phyloP scores from a whole-genome alignment of 2,329 filamentous ascomycete species.

The Penicillium sp. region DNA sequence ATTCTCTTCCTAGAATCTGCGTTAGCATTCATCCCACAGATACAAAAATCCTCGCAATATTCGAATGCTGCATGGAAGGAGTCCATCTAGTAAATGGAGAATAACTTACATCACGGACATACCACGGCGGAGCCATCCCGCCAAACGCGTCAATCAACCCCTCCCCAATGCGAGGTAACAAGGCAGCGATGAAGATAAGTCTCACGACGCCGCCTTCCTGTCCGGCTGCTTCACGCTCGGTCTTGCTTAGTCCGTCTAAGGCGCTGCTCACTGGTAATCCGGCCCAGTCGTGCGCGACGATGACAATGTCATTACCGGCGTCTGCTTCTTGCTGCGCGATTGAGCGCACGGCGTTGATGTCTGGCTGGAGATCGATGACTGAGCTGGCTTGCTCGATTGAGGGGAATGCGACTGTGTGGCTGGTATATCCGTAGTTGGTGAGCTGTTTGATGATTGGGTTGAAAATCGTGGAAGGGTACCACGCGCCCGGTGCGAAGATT shows the following conservation, averaged over 20 bases:
- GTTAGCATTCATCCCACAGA: background rate
- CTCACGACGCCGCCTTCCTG: constrained; percentile 34
- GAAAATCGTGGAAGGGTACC: constrained; percentile 33
- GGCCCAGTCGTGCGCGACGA: constrained; percentile 38
- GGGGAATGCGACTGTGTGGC: constrained; percentile 27
- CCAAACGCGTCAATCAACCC: constrained; percentile 32
- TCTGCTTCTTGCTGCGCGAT: constrained; percentile 31
- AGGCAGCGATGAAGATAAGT: constrained; percentile 34
- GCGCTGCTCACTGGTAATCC: constrained; percentile 37
- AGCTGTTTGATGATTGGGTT: constrained; percentile 25
- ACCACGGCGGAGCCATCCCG: constrained; percentile 29
- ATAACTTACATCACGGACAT: constrained; percentile 30
- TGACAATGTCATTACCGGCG: constrained; percentile 30
- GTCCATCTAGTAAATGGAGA: too few relatives aligned
- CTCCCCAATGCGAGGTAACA: constrained; percentile 34
- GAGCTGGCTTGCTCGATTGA: constrained; percentile 26
- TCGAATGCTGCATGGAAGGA: too few relatives aligned
- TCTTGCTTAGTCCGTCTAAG: constrained; percentile 31
- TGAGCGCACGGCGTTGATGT: constrained; percentile 32
- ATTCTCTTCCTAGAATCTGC: constrained; percentile 15
- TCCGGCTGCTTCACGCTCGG: constrained; percentile 25
- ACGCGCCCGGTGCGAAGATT: constrained; percentile 33
- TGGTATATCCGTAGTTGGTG: constrained; percentile 20
- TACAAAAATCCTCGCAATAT: background rate
- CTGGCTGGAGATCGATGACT: constrained; percentile 26